Base-by-base conservation (phyloP, 2,329 filamentous ascomycete genomes). In the Truncatella angustata region DNA sequence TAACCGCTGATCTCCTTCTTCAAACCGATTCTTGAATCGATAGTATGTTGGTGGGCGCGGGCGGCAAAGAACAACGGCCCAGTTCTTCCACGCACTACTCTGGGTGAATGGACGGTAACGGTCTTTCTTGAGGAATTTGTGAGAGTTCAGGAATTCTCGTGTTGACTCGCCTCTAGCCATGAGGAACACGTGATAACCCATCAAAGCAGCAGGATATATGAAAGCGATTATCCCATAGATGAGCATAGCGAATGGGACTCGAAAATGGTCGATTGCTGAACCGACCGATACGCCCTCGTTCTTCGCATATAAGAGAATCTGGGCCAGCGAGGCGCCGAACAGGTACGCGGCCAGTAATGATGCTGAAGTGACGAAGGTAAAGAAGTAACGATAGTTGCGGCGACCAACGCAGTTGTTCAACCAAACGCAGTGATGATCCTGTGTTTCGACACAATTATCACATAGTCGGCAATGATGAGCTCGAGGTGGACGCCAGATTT, bases 391-490 rank as follows among this genome's bases (percentile, higher is more conserved):
- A 73, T 99, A 99, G 73, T 99, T 99, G 63, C 94, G 90, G 59
- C 93, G 87, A 39, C 94, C 94, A 6, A 50, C 47, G 21, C 47
- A 99, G 69, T 99, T 99, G 73, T 99, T 99, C 57, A 99, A 82
- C 94, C 94, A 99, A 14, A 97, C 92, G 65, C 94, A 99, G 71
- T 99, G 94, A 66, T 99, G 94, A 65, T 99, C 94, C 60, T 97
- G 91, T 0, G 91, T 96, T 70, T 99, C 94, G 54, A 99, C 84
- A 68, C 94, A 99, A 69, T 95, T 97, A 72, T 99, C 93, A 73
- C 94, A 99, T 24, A 96, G 81, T 52, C 94, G 89, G 72, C 94
- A 99, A 73, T 99, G 94, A 66, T 99, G 95, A 53, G 91, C 91
- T 53, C 94, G 89, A 24, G 93, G 92, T 32, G 94, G 94, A 2